These are phyloP conservation scores for Porphyrellus sp. DNA, from an alignment of 1,284 basidiomycete species.

Conservation along the genomic window DNA sequence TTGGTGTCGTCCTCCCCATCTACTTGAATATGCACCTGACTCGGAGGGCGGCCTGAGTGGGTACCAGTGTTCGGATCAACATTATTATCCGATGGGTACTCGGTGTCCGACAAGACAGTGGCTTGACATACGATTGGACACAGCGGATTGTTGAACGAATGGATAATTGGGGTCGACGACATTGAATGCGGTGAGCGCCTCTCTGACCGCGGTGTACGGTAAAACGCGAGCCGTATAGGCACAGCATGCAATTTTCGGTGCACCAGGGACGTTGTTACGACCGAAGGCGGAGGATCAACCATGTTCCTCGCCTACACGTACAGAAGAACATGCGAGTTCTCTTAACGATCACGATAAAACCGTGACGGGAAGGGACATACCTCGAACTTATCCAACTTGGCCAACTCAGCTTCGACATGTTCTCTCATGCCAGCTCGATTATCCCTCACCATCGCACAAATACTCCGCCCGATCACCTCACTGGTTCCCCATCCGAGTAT, in stretches of 20 bases:
- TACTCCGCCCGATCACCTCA: conserved; percentile 66
- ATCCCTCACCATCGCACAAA: conserved; percentile 50
- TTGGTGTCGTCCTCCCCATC: neutral
- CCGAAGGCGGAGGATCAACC: conserved; percentile 18
- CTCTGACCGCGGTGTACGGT: conserved; percentile 20
- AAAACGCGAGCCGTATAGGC: conserved; percentile 30
- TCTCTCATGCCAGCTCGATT: conserved; percentile 12
- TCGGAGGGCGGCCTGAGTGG: neutral
- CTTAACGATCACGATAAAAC: neutral
- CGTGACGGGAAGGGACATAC: conserved; percentile 22
- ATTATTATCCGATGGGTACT: neutral
- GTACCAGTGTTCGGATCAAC: neutral
- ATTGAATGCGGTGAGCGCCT: conserved; percentile 1
- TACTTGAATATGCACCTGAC: neutral
- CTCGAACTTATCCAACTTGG: conserved; percentile 13
- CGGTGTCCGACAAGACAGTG: conserved; percentile 18
- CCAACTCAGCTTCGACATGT: conserved; percentile 26
- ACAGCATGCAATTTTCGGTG: conserved; percentile 23
- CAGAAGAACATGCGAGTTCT: neutral
- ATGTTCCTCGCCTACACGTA: conserved; percentile 6
- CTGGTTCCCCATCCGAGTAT: conserved; percentile 66
- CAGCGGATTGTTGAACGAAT: conserved; percentile 16
- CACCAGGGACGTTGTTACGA: conserved; percentile 26
- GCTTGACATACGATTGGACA: conserved; percentile 36
- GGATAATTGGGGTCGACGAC: conserved; percentile 12